Conservation (phyloP, 495 filamentous ascomycete genomes). For the Penicillium steckii region DNA sequence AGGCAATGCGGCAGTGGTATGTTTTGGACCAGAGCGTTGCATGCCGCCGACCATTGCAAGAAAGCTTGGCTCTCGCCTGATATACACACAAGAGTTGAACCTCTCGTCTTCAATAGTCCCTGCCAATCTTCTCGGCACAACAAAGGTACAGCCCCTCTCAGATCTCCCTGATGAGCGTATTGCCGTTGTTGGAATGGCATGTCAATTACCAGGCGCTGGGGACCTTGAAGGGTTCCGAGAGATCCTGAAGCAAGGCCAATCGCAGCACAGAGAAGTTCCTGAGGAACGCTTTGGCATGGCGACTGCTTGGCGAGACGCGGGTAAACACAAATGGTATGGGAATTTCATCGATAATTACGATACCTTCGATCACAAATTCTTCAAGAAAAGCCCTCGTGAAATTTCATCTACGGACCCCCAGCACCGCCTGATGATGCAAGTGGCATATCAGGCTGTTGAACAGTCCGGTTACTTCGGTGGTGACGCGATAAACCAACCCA, state of each 20-base stretch:
- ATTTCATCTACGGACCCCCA: constrained; percentile 50
- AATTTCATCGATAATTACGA: constrained; percentile 48
- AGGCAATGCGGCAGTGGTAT: constrained; percentile 18
- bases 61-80: constrained; percentile 16
- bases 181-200: constrained; percentile 45
- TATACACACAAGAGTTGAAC: constrained; percentile 18
- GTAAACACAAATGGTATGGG: constrained; percentile 37
- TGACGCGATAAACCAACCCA: neutral
- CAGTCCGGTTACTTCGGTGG: constrained; percentile 31
- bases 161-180: constrained; percentile 24
- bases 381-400: constrained; percentile 46
- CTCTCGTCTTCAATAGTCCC: neutral
- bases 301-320: neutral
- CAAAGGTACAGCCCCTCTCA: neutral
- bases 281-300: constrained; percentile 22
- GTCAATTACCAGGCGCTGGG: constrained; percentile 40
- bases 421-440: constrained; percentile 48
- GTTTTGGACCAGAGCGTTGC: constrained; percentile 33
- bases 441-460: constrained; percentile 47
- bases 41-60: constrained; percentile 30
- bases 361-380: constrained; percentile 52
- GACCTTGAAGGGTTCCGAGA: constrained; percentile 38
- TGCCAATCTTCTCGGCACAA: neutral
- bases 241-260: constrained; percentile 28
- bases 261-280: constrained; percentile 35